Evolutionary conservation across 305 asterid species (phyloP), one percentile per base, ranked within the genome.

Genomic region (Ilex paraguariensis): DNA sequence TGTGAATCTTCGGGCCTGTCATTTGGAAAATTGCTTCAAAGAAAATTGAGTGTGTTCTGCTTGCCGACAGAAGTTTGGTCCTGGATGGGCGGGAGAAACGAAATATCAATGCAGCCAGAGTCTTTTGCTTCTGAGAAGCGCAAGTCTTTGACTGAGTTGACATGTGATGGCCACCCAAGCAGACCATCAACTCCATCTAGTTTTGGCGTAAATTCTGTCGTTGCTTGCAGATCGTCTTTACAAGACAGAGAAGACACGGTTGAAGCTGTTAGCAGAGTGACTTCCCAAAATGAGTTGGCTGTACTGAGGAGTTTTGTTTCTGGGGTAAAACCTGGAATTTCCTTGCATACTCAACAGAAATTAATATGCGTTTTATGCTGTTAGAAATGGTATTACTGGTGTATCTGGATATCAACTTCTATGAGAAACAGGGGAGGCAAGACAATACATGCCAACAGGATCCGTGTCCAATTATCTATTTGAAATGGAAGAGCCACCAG

Each of bases 71-170:
- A 78, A 91, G 63, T 92, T 87, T 31, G 97, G 96, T 64, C 97
- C 91, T 15, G 97, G 97, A 60, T 89, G 97, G 97, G 97, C 90
- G 56, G 95, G 91, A 67, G 94, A 92, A 63, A 75, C 16, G 90
- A 67, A 44, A 46, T 73, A 30, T 71, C 85, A 31, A 60, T 75
- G 9, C 81, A 69, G 45, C 66, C 71, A n/a, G 61, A 56, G 21
- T 57, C 87, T 15, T 66, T 70, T 74, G 55, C 83, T 62, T 57
- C 69, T 2, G 88, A 81, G 62, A 80, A 70, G 73, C 82, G 75
- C 63, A 87, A 75, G 66, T 64, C 71, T 17, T 60, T 67, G 5
- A 81, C 62, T 59, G 76, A 72, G 68, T 58, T 72, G 36, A 60
- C 71, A 31, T 65, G 65, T 67, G 74, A 72, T 66, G 54, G 61